Conservation (phyloP, 2,329 filamentous ascomycete genomes). For the Ophiobolus disseminans region DNA sequence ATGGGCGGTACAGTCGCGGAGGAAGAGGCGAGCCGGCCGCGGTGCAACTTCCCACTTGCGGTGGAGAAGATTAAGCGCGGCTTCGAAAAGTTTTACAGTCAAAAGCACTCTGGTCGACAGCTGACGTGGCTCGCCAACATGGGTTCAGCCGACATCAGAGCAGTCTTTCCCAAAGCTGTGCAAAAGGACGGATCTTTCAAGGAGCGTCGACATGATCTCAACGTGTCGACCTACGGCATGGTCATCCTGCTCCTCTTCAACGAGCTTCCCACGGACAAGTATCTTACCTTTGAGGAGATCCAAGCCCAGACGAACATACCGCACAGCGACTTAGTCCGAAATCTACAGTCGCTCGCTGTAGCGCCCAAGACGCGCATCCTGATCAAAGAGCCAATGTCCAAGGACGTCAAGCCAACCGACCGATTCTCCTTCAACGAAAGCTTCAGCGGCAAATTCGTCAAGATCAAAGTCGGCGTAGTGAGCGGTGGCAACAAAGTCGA, state of each 20-base stretch:
- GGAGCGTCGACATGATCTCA: conserved; percentile 84
- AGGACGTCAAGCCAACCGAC: conserved; percentile 78
- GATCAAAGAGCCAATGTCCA: conserved; percentile 79
- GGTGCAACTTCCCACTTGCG: conserved; percentile 75
- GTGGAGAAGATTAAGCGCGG: conserved; percentile 79
- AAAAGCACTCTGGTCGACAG: conserved; percentile 84
- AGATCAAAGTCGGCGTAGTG: conserved; percentile 88
- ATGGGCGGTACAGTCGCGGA: conserved; percentile 68
- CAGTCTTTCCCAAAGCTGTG: conserved; percentile 73
- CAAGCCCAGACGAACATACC: conserved; percentile 83
- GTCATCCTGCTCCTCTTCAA: conserved; percentile 90
- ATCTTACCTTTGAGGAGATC: conserved; percentile 75
- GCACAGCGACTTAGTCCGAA: conserved; percentile 73
- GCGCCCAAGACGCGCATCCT: conserved; percentile 84
- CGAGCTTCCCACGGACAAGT: conserved; percentile 63
- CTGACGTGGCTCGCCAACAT: conserved; percentile 81
- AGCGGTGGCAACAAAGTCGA: conserved; percentile 84
- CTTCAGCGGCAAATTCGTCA: conserved; percentile 82
- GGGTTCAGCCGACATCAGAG: conserved; percentile 87
- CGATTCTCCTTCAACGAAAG: conserved; percentile 81
- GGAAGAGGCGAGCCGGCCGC: conserved; percentile 54
- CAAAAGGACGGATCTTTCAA: conserved; percentile 72
- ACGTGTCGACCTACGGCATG: conserved; percentile 92
- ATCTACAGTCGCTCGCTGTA: conserved; percentile 81
- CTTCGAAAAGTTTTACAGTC: conserved; percentile 87